A percentile compares a stretch with the other conserved stretches of the same genome.
These are phyloP conservation scores for Acanthamoeba lenticulata DNA, from an alignment of 208 protist species.

Conservation along the genomic window DNA sequence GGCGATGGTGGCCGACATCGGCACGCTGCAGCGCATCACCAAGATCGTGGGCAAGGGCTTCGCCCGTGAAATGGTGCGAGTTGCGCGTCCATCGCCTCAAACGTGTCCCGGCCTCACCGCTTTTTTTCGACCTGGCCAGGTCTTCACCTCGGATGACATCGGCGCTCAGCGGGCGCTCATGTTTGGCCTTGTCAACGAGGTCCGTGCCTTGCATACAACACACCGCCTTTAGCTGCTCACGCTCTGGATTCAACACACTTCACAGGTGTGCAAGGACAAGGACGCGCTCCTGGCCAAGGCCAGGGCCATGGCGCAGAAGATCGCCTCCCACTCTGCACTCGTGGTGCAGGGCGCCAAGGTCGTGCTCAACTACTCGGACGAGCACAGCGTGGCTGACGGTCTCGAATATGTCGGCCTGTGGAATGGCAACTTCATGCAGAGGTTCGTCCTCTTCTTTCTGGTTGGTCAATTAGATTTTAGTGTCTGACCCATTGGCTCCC, in stretches of 20 bases:
- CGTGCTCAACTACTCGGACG: constrained; percentile 52
- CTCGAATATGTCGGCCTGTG: constrained; percentile 44
- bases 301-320: neutral
- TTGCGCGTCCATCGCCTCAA: no score
- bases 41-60: constrained; percentile 54
- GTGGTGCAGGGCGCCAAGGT: constrained; percentile 52
- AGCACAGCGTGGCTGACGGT: constrained; percentile 25
- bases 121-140: neutral
- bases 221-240: neutral
- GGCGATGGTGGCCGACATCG: constrained; percentile 56
- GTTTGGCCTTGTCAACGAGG: constrained; percentile 13
- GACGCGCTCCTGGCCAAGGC: constrained; percentile 5
- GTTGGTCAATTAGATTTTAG: neutral
- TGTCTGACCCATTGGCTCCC: neutral
- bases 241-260: neutral
- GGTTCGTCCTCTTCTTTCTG: neutral
- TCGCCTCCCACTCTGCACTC: constrained; percentile 16
- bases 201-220: neutral
- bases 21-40: constrained; percentile 59
- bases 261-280: constrained; percentile 61
- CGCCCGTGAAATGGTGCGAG: constrained; percentile 6
- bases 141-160: constrained; percentile 4
- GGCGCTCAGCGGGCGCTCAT: neutral
- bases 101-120: neutral
- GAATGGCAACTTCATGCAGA: constrained; percentile 51